Percentiles rank a stretch among this genome's conserved stretches.
These are phyloP conservation scores for Fusarium avenaceum DNA, from an alignment of 2,329 filamentous ascomycete species.

Conservation along the genomic window DNA sequence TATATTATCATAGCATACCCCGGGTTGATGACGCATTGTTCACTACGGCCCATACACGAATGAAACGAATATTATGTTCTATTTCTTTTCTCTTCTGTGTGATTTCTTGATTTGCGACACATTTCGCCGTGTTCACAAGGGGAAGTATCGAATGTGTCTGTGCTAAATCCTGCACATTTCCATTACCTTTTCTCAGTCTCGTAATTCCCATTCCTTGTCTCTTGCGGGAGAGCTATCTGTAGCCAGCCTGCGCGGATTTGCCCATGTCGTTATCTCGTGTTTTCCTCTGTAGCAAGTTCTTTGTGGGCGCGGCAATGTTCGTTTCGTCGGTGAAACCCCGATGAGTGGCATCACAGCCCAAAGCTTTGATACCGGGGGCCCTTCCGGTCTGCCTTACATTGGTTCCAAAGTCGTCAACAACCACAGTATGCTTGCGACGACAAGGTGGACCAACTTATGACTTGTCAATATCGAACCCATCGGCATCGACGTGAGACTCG, in stretches of 20 bases:
- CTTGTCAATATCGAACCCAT: too few relatives aligned
- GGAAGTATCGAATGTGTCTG: background rate
- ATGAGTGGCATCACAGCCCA: background rate
- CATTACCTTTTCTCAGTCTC: too few relatives aligned
- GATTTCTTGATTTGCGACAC: background rate
- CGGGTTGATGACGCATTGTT: conserved; percentile 29
- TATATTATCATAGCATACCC: conserved; percentile 44
- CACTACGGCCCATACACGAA: conserved; percentile 27
- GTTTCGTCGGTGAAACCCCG: background rate
- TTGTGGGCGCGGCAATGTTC: background rate
- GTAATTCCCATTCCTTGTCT: too few relatives aligned
- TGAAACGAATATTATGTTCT: conserved; percentile 16
- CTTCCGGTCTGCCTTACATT: background rate
- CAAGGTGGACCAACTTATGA: too few relatives aligned
- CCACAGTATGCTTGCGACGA: too few relatives aligned
- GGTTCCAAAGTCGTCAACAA: background rate
- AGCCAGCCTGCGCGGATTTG: too few relatives aligned
- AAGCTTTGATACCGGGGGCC: too few relatives aligned
- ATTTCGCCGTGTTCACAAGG: background rate
- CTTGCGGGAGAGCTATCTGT: too few relatives aligned
- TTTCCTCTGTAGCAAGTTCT: background rate
- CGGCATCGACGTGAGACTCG: too few relatives aligned
- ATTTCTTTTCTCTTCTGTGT: background rate
- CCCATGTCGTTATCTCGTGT: too few relatives aligned
- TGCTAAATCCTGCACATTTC: too few relatives aligned